Evolutionary conservation across 2,329 filamentous ascomycete genomes (phyloP), one percentile per base, ranked within the genome.

Genomic region (Myotisia sp.): DNA sequence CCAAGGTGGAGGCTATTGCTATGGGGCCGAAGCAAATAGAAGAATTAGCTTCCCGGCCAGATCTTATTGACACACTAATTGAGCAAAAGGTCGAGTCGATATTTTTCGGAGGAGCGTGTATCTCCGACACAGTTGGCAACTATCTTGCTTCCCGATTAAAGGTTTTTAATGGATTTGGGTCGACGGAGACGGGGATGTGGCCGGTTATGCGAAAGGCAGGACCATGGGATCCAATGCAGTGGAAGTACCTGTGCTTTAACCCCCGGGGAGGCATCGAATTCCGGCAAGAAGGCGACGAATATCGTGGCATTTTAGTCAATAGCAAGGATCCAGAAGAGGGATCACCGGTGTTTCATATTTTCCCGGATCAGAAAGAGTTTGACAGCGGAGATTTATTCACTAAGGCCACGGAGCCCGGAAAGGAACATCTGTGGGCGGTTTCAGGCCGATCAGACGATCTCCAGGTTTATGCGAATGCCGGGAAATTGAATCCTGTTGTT

Each of bases 371-470:
- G 9, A 9, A 14, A 3, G 33, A 34, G 14, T 27, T 9, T 14
- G 24, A 18, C 14, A 23, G 23, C 26, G 31, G 31, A 6, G 34
- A 36, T 12, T 6, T 36, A 3, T 36, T 30, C 9, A 16, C 16
- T 10, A 21, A 10, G 10, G 12, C 13, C 10, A n/a, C 28, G 4
- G 20, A 29, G 5, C 22, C 24, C 16, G n/a, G 13, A 6, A 36
- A 36, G 16, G 19, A 17, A n/a, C 12, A 19, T 8, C n/a, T 36
- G 7, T 36, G 26, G 20, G 19, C 14, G 4, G 26, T 18, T 12
- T 20, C 13, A 12, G 34, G 34, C 12, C 29, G 34, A 36, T 24
- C 16, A 1, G 34, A 36, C 26, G 34, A 36, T 26, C 9, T 36
- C 3, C n/a, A 30, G 3, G 34, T 36, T 5, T 10, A 30, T 5